Evolutionary conservation across 2,329 filamentous ascomycete genomes (phyloP).

Genomic region (Fusarium circinatum): DNA sequence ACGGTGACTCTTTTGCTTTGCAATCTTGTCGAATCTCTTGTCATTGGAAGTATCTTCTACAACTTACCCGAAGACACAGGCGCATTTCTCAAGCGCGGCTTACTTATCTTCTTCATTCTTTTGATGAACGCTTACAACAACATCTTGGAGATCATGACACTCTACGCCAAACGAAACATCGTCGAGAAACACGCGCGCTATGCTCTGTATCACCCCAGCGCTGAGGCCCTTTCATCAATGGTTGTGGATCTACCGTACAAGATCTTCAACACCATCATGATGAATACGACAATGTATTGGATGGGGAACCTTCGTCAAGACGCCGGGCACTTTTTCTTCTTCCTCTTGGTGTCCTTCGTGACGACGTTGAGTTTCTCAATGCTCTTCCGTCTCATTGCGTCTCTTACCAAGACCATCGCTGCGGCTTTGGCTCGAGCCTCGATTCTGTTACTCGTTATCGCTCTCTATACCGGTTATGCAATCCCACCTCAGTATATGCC

Average conservation of each 20-base stretch:
- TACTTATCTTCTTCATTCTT: constrained; percentile 36
- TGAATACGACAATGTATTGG: constrained; percentile 65
- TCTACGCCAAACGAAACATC: constrained; percentile 46
- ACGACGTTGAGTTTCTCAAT: constrained; percentile 72
- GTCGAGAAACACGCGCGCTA: constrained; percentile 50
- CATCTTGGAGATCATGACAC: constrained; percentile 40
- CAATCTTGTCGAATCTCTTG: constrained; percentile 36
- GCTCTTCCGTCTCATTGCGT: constrained; percentile 59
- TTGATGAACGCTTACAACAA: constrained; percentile 41
- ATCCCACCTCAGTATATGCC: constrained; percentile 60
- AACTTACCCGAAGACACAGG: constrained; percentile 19
- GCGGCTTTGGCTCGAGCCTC: constrained; percentile 42
- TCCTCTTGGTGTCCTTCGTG: constrained; percentile 59
- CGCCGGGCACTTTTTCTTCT: constrained; percentile 62
- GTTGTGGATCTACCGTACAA: constrained; percentile 40
- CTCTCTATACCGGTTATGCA: constrained; percentile 63
- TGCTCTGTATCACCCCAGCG: constrained; percentile 48
- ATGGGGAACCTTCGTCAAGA: constrained; percentile 72
- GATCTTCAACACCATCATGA: constrained; percentile 51
- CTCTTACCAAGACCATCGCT: constrained; percentile 40
- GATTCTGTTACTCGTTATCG: constrained; percentile 47
- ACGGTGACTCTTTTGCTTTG: constrained; percentile 33
- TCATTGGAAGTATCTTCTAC: constrained; percentile 40
- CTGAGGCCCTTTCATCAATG: constrained; percentile 41
- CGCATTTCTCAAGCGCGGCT: constrained; percentile 12